A percentile compares a stretch with the other conserved stretches of the same genome.
Conservation (phyloP, 2,329 filamentous ascomycete genomes). For the Calonectria pteridis region DNA sequence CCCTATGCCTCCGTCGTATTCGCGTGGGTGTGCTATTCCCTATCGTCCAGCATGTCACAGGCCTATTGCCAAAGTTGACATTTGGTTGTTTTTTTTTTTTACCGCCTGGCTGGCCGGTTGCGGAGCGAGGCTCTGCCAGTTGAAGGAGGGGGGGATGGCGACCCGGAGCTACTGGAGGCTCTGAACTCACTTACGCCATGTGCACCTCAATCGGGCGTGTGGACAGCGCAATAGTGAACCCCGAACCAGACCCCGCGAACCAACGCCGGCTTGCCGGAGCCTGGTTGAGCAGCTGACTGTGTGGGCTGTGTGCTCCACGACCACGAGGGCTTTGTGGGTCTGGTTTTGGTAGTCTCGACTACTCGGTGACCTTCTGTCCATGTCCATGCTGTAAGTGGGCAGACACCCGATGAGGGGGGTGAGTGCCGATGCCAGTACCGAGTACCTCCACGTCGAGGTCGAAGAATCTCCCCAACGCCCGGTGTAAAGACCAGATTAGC, state of each 20-base stretch:
- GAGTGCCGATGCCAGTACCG: constrained; percentile 10
- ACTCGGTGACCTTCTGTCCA: background rate
- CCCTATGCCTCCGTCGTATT: constrained; percentile 19
- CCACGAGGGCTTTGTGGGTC: constrained; percentile 26
- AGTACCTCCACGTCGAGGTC: background rate
- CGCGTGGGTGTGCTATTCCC: background rate
- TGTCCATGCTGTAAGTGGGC: background rate
- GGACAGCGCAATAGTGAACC: constrained; percentile 2
- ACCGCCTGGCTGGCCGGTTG: constrained; percentile 15
- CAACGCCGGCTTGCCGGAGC: constrained; percentile 11
- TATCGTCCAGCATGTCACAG: background rate
- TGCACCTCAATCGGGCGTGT: constrained; percentile 17
- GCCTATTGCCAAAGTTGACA: background rate
- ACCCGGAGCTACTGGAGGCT: background rate
- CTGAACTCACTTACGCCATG: background rate
- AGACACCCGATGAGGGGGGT: background rate
- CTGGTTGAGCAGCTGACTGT: constrained; percentile 1
- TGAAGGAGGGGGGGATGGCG: background rate
- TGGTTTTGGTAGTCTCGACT: constrained; percentile 1
- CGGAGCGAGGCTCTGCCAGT: constrained; percentile 15
- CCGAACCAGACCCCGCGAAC: constrained; percentile 20
- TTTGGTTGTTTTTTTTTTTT: background rate
- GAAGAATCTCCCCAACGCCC: background rate
- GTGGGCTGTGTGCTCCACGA: constrained; percentile 16
- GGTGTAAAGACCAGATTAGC: background rate